Evolutionary conservation across 495 filamentous ascomycete genomes (phyloP), one percentile per base, ranked within the genome.

Genomic region (Trichoderma asperelloides): DNA sequence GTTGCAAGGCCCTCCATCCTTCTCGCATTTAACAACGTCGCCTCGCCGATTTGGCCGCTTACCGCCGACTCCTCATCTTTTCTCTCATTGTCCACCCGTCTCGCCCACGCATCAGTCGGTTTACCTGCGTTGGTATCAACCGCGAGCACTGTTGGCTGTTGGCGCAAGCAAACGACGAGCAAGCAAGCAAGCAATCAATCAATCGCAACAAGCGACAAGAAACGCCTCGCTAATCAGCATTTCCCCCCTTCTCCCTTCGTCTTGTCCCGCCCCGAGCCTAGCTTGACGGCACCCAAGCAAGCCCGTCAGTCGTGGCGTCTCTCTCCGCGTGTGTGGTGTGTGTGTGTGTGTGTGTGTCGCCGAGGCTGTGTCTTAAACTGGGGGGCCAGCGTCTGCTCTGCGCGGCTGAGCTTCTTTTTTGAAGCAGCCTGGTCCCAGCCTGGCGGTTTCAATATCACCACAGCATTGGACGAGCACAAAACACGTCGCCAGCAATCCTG

Each of bases 41-140:
- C 55, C 55, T 60, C 55, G 55, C 55, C 13, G 25, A 13, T 55
- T 60, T 60, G 55, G 25, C 55, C 55, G 55, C 55, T 60, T 60
- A 60, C 55, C 55, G 55, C 55, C 55, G 55, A 60, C 55, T 60
- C 23, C 25, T 60, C 55, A 3, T 30, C 12, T 60, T 25, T 30
- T 27, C 25, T 60, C 55, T 25, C 55, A 11, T 47, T 51, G 18
- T 21, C 21, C 21, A 11, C 47, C 47, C 47, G n/a, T 47, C 18
- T 51, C 33, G 6, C 47, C 21, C 18, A 21, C 18, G 18, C 47
- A 9, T 21, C 47, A 21, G 21, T 51, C 21, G 21, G 33, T 37
- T n/a, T n/a, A 11, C 18, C 18, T 51, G 47, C 47, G 23, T 51
- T 51, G 21, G 2, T 21, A 51, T 21, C n/a, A 60, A 57, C 30